Conservation (phyloP, 23 red algal species). For the Agarophyton chilense region DNA sequence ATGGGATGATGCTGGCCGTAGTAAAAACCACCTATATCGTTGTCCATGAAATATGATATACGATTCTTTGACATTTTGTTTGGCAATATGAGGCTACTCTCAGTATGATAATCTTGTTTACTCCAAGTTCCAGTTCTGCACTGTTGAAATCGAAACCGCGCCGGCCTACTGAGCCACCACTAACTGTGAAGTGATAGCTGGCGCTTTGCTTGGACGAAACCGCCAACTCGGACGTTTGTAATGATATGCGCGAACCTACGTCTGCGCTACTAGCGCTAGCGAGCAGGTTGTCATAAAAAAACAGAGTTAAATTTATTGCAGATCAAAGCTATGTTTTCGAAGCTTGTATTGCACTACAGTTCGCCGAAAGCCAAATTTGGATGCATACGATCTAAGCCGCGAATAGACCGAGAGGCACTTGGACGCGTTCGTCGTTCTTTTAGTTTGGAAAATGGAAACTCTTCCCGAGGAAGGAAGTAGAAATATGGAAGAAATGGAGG, state of each 20-base stretch:
- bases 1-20: constrained; percentile 98
- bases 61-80: constrained; percentile 56
- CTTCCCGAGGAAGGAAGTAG: neutral
- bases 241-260: neutral
- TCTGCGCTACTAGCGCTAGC: neutral
- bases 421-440: no score
- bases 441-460: neutral
- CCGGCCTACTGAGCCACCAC: neutral
- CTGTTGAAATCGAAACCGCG: neutral
- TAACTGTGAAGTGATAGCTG: neutral
- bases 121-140: neutral
- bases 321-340: neutral
- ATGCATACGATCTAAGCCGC: no score
- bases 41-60: constrained; percentile 96
- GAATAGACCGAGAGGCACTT: no score
- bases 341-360: neutral
- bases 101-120: neutral
- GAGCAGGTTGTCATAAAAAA: neutral
- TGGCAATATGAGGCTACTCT: neutral
- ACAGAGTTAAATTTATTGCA: constrained; percentile 8
- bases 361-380: no score
- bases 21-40: constrained; percentile 96
- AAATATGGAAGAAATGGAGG: neutral
- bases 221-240: neutral
- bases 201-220: neutral